phyloP scores from a whole-genome alignment of 2,329 filamentous ascomycete species.

The Trematosphaeria pertusa region DNA sequence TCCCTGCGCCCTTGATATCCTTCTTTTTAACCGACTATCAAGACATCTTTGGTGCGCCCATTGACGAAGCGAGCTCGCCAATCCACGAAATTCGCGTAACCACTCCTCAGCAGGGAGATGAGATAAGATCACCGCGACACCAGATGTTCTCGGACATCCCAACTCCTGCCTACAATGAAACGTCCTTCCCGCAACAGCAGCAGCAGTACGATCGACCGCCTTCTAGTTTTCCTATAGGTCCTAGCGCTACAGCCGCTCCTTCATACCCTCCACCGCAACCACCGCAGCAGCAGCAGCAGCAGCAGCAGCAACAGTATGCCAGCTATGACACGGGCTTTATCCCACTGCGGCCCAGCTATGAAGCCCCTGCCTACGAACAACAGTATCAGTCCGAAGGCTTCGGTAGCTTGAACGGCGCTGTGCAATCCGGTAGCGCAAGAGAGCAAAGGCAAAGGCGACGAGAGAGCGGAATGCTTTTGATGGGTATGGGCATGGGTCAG shows the following conservation, averaged over 20 bases:
- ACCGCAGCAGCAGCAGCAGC: conserved; percentile 25
- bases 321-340: conserved; percentile 59
- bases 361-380: conserved; percentile 38
- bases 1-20: conserved; percentile 92
- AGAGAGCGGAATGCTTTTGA: conserved; percentile 49
- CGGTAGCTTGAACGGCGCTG: conserved; percentile 43
- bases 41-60: conserved; percentile 78
- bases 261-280: conserved; percentile 34
- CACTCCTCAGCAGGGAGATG: conserved; percentile 54
- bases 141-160: conserved; percentile 73
- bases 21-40: conserved; percentile 91
- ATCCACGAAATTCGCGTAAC: conserved; percentile 56
- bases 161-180: conserved; percentile 68
- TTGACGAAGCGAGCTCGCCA: conserved; percentile 59
- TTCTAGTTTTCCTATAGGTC: conserved; percentile 27
- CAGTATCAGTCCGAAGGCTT: conserved; percentile 40
- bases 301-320: conserved; percentile 22
- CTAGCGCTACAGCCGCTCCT: conserved; percentile 22
- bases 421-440: conserved; percentile 32
- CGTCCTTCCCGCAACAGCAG: conserved; percentile 51
- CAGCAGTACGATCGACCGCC: conserved; percentile 32
- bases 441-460: conserved; percentile 44
- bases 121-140: conserved; percentile 68
- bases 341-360: conserved; percentile 58
- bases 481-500: conserved; percentile 45